Evolutionary conservation across 371 early-diverging fungal genomes (phyloP).

Genomic region (Chytridium lagenaria): DNA sequence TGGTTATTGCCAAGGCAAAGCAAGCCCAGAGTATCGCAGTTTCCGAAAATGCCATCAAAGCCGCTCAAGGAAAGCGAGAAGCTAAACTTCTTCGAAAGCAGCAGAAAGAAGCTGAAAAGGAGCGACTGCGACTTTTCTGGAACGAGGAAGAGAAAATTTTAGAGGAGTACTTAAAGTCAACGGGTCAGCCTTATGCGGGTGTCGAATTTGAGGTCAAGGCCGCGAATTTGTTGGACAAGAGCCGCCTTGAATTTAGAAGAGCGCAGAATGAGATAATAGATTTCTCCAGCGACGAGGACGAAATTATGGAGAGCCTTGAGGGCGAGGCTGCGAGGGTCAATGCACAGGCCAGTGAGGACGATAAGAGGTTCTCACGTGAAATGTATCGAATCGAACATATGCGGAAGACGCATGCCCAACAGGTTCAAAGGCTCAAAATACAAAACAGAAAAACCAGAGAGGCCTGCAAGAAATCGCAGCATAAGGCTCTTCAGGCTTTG

Average conservation of each 20-base stretch:
- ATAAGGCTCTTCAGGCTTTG: slow-evolving; percentile 18
- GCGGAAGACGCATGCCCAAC: slow-evolving; percentile 15
- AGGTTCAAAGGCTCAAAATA: slow-evolving; percentile 24
- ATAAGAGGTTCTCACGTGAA: slow-evolving; percentile 26
- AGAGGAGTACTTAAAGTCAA: slow-evolving; percentile 22
- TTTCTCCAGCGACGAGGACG: slow-evolving; percentile 19
- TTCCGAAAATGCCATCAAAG: background rate
- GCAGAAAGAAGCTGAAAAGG: slow-evolving; percentile 35
- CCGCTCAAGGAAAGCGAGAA: slow-evolving; percentile 23
- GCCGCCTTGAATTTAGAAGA: background rate
- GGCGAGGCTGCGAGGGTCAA: slow-evolving; percentile 11
- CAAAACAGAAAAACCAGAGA: slow-evolving; percentile 22
- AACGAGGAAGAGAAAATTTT: slow-evolving; percentile 33
- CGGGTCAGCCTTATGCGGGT: slow-evolving; percentile 16
- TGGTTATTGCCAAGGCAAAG: slow-evolving; percentile 30
- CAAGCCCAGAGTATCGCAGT: slow-evolving; percentile 25
- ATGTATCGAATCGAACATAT: slow-evolving; percentile 25
- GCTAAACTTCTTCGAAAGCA: slow-evolving; percentile 35
- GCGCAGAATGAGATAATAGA: slow-evolving; percentile 10
- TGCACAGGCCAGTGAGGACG: slow-evolving; percentile 16
- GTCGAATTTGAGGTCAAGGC: slow-evolving; percentile 15
- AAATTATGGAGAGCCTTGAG: slow-evolving; percentile 16
- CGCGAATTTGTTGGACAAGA: slow-evolving; percentile 19
- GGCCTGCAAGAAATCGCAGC: slow-evolving; percentile 9
- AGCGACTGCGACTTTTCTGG: slow-evolving; percentile 43